Evolutionary conservation across 257 asterid genomes (phyloP).

Genomic region (Nicotiana benthamiana): DNA sequence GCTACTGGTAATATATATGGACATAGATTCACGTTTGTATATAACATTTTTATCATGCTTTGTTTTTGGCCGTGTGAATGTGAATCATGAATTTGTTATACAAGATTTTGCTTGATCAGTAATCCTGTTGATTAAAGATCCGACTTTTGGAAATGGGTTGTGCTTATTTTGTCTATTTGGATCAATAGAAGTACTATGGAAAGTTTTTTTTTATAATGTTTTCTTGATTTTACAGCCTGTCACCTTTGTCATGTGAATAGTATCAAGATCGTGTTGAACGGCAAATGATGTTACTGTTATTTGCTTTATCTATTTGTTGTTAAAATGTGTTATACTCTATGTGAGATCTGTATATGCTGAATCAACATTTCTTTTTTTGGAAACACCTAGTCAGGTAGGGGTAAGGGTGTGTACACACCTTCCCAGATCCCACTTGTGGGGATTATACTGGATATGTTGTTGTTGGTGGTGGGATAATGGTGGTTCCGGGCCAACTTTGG

Average conservation of each 20-base stretch:
- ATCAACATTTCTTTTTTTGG: not conserved
- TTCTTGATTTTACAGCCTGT: not conserved
- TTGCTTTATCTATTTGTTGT: not conserved
- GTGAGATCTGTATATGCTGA: not conserved
- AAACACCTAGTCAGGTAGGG: no score
- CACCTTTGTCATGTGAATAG: not conserved
- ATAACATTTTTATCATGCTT: not conserved
- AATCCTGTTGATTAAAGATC: constrained; percentile 29
- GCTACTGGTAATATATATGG: constrained; percentile 52
- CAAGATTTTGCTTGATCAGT: constrained; percentile 29
- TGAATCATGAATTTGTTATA: constrained; percentile 6
- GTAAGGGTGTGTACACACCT: no score
- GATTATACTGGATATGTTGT: no score
- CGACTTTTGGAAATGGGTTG: constrained; percentile 18
- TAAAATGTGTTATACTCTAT: not conserved
- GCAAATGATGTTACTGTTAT: not conserved
- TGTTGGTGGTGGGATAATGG: no score
- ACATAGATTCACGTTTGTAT: not conserved
- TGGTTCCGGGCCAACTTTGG: not conserved
- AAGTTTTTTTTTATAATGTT: not conserved
- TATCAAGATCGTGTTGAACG: not conserved
- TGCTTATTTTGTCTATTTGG: not conserved
- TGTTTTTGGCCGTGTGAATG: not conserved
- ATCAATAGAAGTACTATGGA: constrained; percentile 12
- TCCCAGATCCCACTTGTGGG: no score